phyloP scores from a whole-genome alignment of 305 asterid genomes.

The Fraxinus greggii region DNA sequence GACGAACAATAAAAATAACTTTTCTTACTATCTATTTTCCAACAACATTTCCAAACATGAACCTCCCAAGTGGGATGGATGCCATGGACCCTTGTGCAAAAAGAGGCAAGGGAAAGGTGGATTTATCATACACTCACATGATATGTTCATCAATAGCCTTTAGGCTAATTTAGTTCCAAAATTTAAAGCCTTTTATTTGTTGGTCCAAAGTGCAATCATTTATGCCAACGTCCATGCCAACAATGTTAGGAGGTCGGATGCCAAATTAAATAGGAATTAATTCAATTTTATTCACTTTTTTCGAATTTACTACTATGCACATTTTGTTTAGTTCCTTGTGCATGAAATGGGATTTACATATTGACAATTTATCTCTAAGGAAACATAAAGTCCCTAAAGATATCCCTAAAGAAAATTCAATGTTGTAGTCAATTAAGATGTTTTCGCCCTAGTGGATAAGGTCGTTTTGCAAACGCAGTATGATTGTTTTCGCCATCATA shows the following conservation, averaged over 20 bases:
- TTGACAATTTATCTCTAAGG: background rate
- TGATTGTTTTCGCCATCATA: no score
- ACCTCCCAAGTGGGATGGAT: background rate
- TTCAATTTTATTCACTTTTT: background rate
- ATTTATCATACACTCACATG: background rate
- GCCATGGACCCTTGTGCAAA: background rate
- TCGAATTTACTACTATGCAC: background rate
- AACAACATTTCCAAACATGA: background rate
- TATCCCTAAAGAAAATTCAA: no score
- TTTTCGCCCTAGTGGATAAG: no score
- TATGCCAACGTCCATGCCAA: background rate
- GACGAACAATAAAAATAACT: background rate
- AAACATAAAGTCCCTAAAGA: background rate
- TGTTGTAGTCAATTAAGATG: background rate
- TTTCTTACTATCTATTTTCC: background rate
- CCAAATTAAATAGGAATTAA: background rate
- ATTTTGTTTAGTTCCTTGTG: background rate
- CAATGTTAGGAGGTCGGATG: background rate
- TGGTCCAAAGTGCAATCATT: background rate
- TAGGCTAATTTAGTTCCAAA: background rate
- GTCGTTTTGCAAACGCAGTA: no score
- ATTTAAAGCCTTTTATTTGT: background rate
- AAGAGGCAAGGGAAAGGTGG: background rate
- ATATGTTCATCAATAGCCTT: background rate
- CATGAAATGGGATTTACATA: background rate